A percentile compares a stretch with the other conserved stretches of the same genome.
Conservation (phyloP, 208 protist genomes). For the Strigomonas culicis region DNA sequence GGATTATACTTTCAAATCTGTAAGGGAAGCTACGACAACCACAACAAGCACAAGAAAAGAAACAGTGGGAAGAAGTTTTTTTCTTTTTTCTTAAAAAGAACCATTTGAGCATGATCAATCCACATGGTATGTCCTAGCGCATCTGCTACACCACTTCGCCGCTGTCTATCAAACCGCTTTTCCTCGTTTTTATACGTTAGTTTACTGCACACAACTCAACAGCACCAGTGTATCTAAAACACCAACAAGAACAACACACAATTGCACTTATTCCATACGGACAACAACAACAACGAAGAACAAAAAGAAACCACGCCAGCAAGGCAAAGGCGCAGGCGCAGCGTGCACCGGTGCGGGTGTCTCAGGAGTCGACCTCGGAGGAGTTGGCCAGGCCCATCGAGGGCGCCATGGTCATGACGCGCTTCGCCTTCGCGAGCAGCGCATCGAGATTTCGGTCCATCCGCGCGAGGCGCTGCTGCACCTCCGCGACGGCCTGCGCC, state of each 20-base stretch:
- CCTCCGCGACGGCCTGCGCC: background rate
- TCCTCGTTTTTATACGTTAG: background rate
- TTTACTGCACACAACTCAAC: background rate
- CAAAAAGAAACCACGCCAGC: background rate
- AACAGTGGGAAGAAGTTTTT: conserved; percentile 4
- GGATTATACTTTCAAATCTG: background rate
- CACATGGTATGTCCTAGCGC: no score
- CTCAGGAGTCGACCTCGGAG: background rate
- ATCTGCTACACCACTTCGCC: no score
- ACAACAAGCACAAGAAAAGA: conserved; percentile 13
- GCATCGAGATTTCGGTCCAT: background rate
- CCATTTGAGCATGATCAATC: no score
- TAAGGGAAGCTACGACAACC: background rate
- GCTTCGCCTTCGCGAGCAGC: background rate
- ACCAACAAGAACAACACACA: conserved; percentile 1
- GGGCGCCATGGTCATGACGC: background rate
- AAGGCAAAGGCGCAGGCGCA: background rate
- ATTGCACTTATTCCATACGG: no score
- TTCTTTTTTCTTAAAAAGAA: conserved; percentile 6
- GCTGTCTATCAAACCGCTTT: background rate
- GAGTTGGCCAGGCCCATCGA: background rate
- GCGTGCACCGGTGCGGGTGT: background rate
- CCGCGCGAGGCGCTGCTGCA: background rate
- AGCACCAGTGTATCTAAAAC: background rate
- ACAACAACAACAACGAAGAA: conserved; percentile 12